Percentiles rank a stretch among this genome's conserved stretches.
These are phyloP conservation scores for Hymenoscyphus occultus DNA, from an alignment of 2,329 filamentous ascomycete species.

Conservation along the genomic window DNA sequence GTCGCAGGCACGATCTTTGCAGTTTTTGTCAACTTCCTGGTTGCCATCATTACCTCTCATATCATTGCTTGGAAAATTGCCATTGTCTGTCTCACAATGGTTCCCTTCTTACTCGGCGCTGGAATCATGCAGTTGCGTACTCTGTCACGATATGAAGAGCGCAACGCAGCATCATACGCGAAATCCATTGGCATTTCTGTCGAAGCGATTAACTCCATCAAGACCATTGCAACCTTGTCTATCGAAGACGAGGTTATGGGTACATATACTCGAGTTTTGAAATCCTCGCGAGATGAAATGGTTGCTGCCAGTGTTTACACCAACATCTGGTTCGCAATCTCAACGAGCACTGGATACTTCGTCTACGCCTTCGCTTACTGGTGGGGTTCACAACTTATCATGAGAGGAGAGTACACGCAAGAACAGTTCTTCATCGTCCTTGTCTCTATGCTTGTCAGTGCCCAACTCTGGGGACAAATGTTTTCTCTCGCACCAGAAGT, in stretches of 20 bases:
- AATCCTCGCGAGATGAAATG: slow-evolving; percentile 53
- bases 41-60: slow-evolving; percentile 65
- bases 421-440: slow-evolving; percentile 71
- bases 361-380: slow-evolving; percentile 75
- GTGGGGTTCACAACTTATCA: slow-evolving; percentile 73
- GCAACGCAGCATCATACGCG: slow-evolving; percentile 62
- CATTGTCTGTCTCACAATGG: slow-evolving; percentile 40
- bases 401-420: slow-evolving; percentile 60
- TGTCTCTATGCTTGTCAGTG: slow-evolving; percentile 68
- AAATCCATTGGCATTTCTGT: slow-evolving; percentile 56
- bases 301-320: slow-evolving; percentile 39
- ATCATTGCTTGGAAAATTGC: slow-evolving; percentile 75
- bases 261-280: slow-evolving; percentile 53
- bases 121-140: slow-evolving; percentile 56
- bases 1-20: slow-evolving; percentile 67
- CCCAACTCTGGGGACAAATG: slow-evolving; percentile 70
- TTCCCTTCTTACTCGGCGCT: slow-evolving; percentile 59
- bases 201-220: slow-evolving; percentile 64
- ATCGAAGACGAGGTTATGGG: slow-evolving; percentile 52
- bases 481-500: slow-evolving; percentile 73
- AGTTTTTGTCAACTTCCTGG: slow-evolving; percentile 64
- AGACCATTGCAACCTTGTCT: slow-evolving; percentile 57
- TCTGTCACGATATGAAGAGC: slow-evolving; percentile 59
- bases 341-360: slow-evolving; percentile 60
- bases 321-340: slow-evolving; percentile 54